Percentiles rank a stretch among this genome's conserved stretches.
phyloP scores from a whole-genome alignment of 306 rosid species.

The Luffa acutangula region DNA sequence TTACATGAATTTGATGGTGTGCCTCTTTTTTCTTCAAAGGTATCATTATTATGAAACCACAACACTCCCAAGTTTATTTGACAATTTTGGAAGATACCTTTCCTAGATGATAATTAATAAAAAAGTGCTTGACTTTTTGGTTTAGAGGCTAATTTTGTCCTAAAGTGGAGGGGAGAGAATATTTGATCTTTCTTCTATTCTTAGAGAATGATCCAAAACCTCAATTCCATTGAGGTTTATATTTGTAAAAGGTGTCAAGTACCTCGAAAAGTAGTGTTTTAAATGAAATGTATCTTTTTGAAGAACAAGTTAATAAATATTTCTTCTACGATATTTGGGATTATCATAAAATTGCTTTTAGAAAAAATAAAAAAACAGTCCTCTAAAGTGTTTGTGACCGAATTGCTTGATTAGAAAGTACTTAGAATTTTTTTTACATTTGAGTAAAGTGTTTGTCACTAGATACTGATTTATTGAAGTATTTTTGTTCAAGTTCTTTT shows the following conservation, averaged over 20 bases:
- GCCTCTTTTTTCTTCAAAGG: not conserved
- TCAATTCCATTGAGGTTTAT: not conserved
- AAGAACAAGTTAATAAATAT: too few relatives aligned
- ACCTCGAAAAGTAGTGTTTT: not conserved
- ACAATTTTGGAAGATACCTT: not conserved
- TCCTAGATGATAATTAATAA: not conserved
- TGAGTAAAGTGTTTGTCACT: not conserved
- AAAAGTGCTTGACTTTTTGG: not conserved
- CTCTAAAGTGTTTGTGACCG: not conserved
- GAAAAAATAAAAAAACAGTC: not conserved
- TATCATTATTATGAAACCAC: not conserved
- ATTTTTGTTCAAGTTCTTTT: not conserved
- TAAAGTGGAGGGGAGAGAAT: conserved; percentile 12
- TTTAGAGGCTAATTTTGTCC: conserved; percentile 10
- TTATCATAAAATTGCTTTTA: not conserved
- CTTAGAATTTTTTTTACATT: not conserved
- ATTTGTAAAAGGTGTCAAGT: not conserved
- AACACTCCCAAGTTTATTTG: not conserved
- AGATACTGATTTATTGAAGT: not conserved
- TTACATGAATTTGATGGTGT: not conserved
- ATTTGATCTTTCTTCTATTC: not conserved
- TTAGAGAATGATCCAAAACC: not conserved
- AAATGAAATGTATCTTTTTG: not conserved
- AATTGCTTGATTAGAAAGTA: not conserved
- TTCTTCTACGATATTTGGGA: not conserved